Evolutionary conservation across 768 basidiomycete species (phyloP).

Genomic region (Tylopilus intermedius): DNA sequence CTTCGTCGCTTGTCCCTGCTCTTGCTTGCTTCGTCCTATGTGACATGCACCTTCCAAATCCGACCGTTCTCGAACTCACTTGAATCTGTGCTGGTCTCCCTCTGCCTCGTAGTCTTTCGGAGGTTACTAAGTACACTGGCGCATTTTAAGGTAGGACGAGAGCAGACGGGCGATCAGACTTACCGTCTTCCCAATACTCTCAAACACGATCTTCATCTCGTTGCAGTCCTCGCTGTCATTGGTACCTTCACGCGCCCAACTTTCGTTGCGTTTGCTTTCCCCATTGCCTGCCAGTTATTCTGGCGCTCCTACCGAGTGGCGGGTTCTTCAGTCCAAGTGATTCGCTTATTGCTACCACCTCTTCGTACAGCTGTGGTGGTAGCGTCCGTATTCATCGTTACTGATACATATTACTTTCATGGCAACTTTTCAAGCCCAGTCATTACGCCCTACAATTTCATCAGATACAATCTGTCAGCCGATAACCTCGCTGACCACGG

Average conservation of each 20-base stretch:
- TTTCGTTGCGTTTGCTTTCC: constrained; percentile 31
- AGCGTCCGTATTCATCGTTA: constrained; percentile 17
- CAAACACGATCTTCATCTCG: constrained; percentile 20
- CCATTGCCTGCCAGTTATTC: constrained; percentile 28
- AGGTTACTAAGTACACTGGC: constrained; percentile 10
- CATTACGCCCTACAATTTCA: constrained; percentile 36
- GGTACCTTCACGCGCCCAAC: constrained; percentile 36
- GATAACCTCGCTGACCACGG: constrained; percentile 37
- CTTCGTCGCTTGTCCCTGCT: constrained; percentile 20
- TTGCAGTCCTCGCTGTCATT: constrained; percentile 24
- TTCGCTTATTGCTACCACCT: constrained; percentile 16
- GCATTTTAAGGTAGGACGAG: not conserved
- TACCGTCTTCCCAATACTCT: not conserved
- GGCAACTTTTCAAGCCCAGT: constrained; percentile 18
- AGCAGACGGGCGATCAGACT: not conserved
- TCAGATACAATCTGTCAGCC: constrained; percentile 34
- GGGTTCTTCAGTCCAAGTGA: constrained; percentile 7
- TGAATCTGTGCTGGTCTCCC: constrained; percentile 30
- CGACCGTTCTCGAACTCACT: constrained; percentile 39
- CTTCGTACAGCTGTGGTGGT: constrained; percentile 17
- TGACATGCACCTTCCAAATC: constrained; percentile 35
- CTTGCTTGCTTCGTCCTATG: constrained; percentile 34
- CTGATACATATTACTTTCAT: constrained; percentile 34
- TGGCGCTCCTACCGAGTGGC: constrained; percentile 7
- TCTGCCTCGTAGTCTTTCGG: constrained; percentile 26